These are phyloP conservation scores for Otatea glauca DNA, from an alignment of 176 grass and related monocot genomes.

Conservation along the genomic window DNA sequence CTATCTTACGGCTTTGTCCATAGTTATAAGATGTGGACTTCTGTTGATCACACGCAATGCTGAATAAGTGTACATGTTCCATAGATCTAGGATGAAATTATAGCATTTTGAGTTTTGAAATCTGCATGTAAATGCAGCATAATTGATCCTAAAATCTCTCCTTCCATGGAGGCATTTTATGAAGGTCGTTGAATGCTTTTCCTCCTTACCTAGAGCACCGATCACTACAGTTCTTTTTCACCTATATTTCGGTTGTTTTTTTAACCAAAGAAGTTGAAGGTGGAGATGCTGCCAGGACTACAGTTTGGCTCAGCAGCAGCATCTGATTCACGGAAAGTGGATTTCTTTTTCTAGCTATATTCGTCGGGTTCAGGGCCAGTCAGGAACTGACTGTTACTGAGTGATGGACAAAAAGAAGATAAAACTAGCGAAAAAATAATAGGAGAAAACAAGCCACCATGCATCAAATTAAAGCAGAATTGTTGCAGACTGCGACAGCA, in stretches of 20 bases:
- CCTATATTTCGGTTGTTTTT: neutral
- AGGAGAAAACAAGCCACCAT: slow-evolving; percentile 10
- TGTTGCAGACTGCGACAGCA: neutral
- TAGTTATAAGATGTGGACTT: too few relatives aligned
- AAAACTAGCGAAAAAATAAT: neutral
- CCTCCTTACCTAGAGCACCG: neutral
- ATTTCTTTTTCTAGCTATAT: neutral
- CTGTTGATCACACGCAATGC: neutral
- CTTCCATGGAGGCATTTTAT: neutral
- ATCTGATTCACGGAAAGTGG: neutral
- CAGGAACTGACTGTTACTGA: neutral
- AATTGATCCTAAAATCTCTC: neutral
- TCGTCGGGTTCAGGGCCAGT: slow-evolving; percentile 17
- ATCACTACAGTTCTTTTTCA: neutral
- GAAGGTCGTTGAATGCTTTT: neutral
- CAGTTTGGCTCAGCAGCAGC: neutral
- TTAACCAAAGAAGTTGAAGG: neutral
- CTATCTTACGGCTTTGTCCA: neutral
- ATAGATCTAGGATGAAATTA: neutral
- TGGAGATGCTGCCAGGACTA: neutral
- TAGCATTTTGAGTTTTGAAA: neutral
- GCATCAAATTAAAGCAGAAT: slow-evolving; percentile 1
- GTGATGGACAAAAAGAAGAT: slow-evolving; percentile 1
- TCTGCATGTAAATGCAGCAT: neutral
- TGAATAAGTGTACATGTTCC: too few relatives aligned